Evolutionary conservation across 768 basidiomycete genomes (phyloP), one percentile per base, ranked within the genome.

Genomic region (Boletus speciosus): DNA sequence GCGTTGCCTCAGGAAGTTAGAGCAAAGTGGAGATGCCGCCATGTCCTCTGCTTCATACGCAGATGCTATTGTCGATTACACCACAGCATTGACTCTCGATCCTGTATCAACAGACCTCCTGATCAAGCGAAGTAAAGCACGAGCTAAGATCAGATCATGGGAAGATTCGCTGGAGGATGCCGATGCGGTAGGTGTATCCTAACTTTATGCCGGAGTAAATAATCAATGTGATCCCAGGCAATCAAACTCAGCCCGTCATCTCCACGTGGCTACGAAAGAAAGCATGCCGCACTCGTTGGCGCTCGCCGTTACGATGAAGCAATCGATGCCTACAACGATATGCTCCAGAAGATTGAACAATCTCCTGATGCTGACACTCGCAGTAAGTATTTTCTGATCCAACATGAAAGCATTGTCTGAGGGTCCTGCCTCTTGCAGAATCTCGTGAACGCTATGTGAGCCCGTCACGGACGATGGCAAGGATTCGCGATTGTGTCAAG

Each of bases 261-360:
- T 4, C 15, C 44, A 15, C n/a, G 7, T 15, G 60, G 45, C 4
- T 61, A 56, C 44, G 29, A 61, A 32, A 23, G 7, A 21, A 47
- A 19, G n/a, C 49, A 61, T 42, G 34, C 44, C 11, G 32, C 29
- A 52, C 10, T 42, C 4, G 23, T 7, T 10, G 41, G 41, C 8
- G 15, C 8, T 8, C 2, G 9, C 15, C 41, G 41, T 25, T 15
- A 25, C 5, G 4, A 8, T 2, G 41, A 42, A 25, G 41, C 41
- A 1, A 8, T 42, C 5, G 4, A 9, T 10, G 15, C 23, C 5
- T 25, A 16, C 4, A 8, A 16, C 4, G 23, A 5, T 4, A 42
- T 42, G 41, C 23, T 42, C 15, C 4, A 15, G 35, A 35, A 35
- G 14, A 12, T 35, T 35, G 35, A 35, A 35, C 35, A 35, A 35